These are phyloP conservation scores for Chlorella variabilis DNA, from an alignment of 163 green algal species.

Conservation along the genomic window DNA sequence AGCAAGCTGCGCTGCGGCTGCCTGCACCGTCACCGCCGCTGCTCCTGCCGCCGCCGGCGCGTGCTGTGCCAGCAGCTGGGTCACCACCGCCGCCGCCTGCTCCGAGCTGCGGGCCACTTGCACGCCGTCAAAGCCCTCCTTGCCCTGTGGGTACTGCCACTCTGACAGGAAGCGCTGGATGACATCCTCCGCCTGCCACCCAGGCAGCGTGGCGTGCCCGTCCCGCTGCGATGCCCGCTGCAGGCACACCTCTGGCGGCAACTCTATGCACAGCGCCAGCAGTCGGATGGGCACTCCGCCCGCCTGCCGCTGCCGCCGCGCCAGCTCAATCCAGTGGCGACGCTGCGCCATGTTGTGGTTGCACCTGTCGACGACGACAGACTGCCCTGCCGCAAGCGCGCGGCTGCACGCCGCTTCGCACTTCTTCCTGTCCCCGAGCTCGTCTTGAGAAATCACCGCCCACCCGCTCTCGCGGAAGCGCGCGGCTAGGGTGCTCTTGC, in stretches of 20 bases:
- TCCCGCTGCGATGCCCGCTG: constrained; percentile 1
- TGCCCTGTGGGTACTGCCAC: background rate
- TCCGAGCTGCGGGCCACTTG: background rate
- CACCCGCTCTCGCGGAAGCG: background rate
- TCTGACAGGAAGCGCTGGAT: constrained; percentile 3
- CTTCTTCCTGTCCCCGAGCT: constrained; percentile 32
- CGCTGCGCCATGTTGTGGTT: constrained; percentile 9
- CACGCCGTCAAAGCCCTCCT: background rate
- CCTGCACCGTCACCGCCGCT: background rate
- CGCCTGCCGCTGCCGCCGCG: background rate
- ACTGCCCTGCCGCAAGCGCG: constrained; percentile 32
- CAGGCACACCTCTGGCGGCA: constrained; percentile 36
- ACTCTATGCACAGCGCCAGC: constrained; percentile 1
- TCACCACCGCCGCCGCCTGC: background rate
- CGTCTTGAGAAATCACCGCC: constrained; percentile 36
- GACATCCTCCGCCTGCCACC: background rate
- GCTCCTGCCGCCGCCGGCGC: background rate
- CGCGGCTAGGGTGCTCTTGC: constrained; percentile 20
- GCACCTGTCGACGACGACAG: constrained; percentile 41
- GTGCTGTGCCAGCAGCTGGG: background rate
- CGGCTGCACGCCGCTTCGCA: constrained; percentile 35
- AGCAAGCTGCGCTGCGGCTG: background rate
- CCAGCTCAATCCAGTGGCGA: background rate
- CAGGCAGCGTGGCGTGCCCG: constrained; percentile 13
- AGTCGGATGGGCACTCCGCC: background rate